A percentile compares a stretch with the other conserved stretches of the same genome.
Evolutionary conservation across 1,139 yeast species (phyloP).

Genomic region (Spathaspora sp.): DNA sequence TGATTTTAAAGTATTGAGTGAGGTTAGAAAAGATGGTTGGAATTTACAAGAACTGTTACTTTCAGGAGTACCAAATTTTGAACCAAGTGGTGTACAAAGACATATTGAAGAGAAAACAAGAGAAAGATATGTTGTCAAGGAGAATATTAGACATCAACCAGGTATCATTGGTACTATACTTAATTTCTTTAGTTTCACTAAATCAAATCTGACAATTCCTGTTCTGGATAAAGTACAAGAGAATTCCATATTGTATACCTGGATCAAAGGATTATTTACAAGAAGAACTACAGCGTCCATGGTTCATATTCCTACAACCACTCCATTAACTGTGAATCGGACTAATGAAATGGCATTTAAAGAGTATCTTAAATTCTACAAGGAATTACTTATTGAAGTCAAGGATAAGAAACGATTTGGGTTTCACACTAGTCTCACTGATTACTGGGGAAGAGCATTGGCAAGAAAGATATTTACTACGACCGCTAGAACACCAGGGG

Average conservation of each 20-base stretch:
- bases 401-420: constrained; percentile 53
- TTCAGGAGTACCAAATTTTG: constrained; percentile 54
- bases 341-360: constrained; percentile 17
- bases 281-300: not conserved
- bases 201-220: constrained; percentile 6
- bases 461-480: constrained; percentile 46
- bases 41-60: constrained; percentile 48
- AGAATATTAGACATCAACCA: constrained; percentile 54
- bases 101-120: constrained; percentile 2
- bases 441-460: constrained; percentile 67
- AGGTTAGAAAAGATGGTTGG: constrained; percentile 38
- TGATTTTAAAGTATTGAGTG: constrained; percentile 43
- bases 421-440: constrained; percentile 58
- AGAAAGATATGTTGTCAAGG: constrained; percentile 46
- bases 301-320: not conserved
- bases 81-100: constrained; percentile 18
- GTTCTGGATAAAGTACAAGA: constrained; percentile 3
- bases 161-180: constrained; percentile 13
- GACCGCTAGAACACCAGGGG: constrained; percentile 36
- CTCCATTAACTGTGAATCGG: not conserved
- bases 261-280: constrained; percentile 8
- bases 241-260: constrained; percentile 3
- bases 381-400: constrained; percentile 51
- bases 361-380: constrained; percentile 44
- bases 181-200: constrained; percentile 14